Evolutionary conservation across 202 grass and related monocot species (phyloP).

Genomic region (Saccharum hybrid): DNA sequence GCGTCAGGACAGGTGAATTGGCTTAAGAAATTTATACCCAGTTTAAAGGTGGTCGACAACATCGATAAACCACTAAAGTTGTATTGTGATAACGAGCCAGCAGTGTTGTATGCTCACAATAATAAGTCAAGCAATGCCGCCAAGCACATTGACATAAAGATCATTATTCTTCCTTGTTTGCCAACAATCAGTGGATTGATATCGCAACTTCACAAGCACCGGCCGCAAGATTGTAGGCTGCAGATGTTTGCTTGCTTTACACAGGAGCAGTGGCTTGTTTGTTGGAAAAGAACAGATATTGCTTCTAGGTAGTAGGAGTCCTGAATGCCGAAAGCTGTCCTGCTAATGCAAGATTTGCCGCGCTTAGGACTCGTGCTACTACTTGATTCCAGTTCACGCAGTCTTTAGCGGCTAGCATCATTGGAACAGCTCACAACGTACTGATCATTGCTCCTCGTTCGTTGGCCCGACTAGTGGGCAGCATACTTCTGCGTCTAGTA

Average conservation of each 20-base stretch:
- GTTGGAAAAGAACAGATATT: background rate
- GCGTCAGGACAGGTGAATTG: no score
- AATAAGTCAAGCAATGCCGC: no score
- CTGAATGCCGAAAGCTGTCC: constrained; percentile 6
- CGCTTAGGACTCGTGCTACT: background rate
- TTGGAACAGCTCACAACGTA: background rate
- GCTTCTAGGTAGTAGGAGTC: no score
- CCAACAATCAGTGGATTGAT: background rate
- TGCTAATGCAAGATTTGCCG: constrained; percentile 26
- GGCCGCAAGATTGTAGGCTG: background rate
- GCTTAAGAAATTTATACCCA: no score
- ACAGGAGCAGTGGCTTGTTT: background rate
- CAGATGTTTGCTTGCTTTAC: background rate
- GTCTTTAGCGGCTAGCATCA: constrained; percentile 3
- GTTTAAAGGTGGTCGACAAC: no score
- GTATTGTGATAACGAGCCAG: no score
- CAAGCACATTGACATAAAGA: no score
- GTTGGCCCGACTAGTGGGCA: background rate
- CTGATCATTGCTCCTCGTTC: constrained; percentile 4
- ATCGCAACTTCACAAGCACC: background rate
- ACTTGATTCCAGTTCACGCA: background rate
- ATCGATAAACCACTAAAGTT: no score
- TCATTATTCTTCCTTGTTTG: background rate
- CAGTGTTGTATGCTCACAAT: no score
- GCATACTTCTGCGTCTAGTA: background rate